Base-by-base conservation (phyloP, 352 stramenopile species). In the Phytophthora crassamura region DNA sequence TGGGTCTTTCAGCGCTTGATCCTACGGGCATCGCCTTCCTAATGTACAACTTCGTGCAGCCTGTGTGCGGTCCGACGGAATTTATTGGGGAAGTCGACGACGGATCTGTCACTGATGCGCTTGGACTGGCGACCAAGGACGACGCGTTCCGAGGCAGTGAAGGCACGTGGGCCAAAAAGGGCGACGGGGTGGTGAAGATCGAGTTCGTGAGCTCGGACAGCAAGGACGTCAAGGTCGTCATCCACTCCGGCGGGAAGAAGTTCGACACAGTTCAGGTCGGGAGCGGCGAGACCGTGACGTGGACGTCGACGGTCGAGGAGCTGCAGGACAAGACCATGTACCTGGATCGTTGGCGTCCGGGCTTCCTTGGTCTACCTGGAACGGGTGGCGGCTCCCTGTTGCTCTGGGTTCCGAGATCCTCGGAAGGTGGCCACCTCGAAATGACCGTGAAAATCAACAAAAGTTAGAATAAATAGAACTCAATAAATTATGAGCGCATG, bases 1-100 rank as follows among this genome's bases (percentile, higher is more conserved):
- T 59, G 0, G 65, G 33, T 4, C 52, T 72, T 0, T 72, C 63
- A 15, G 64, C 65, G 22, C 68, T 86, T 9, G 82, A 89, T 36
- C 80, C 80, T 0, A 82, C 71, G 0, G 80, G 80, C 5, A 71
- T 90, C 30, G 80, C 76, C 3, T 72, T 38, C 12, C 64, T 83
- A 63, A 69, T 58, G 4, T 78, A 71, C 34, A 76, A 86, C 55
- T 88, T 80, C 58, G 70, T 89, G 7, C 75, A 90, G 58, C 75
- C 79, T 5, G 77, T 89, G 30, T 90, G 82, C 28, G 79, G 82
- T 3, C 82, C 79, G 0, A 88, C 82, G 2, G 64, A 78, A 14
- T 80, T 85, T 46, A 58, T 86, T 10, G 77, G 80, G 4, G 73
- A 88, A 22, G 82, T 90, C 39, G 82, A 90, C 52, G 78, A 86